A percentile compares a stretch with the other conserved stretches of the same genome.
phyloP scores from a whole-genome alignment of 805 yeast species.

The Limtongia smithiae region DNA sequence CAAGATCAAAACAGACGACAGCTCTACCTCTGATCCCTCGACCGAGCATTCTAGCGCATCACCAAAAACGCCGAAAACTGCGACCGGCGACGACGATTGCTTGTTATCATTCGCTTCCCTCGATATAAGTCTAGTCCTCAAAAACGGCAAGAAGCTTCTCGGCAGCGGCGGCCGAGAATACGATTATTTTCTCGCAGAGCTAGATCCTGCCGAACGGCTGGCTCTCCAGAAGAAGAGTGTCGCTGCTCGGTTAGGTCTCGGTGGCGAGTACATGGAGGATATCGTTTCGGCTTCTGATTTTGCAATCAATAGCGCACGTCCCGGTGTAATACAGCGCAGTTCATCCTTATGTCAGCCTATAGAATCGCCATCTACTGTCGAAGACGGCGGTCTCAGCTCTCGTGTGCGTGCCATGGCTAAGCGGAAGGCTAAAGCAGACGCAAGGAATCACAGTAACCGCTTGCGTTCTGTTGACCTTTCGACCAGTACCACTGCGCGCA shows the following conservation, averaged over 20 bases:
- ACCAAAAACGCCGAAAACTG: constrained; percentile 1
- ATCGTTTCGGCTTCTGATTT: constrained; percentile 30
- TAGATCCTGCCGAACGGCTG: constrained; percentile 46
- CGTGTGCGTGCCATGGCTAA: constrained; percentile 93
- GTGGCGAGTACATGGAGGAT: constrained; percentile 41
- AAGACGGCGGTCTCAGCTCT: constrained; percentile 46
- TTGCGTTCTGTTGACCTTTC: constrained; percentile 31
- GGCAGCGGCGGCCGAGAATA: constrained; percentile 58
- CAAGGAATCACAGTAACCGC: constrained; percentile 21
- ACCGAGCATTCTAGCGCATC: too few species aligned
- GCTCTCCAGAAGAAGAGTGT: constrained; percentile 50
- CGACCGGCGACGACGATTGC: constrained; percentile 26
- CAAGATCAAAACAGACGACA: background rate
- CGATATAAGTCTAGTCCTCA: constrained; percentile 40
- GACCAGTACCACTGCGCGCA: constrained; percentile 33
- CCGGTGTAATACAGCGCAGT: constrained; percentile 2
- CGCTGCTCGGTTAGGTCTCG: constrained; percentile 44
- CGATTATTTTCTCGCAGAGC: constrained; percentile 40
- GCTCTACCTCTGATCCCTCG: too few species aligned
- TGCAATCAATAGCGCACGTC: constrained; percentile 4
- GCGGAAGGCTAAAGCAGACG: constrained; percentile 46
- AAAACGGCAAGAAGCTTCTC: constrained; percentile 48
- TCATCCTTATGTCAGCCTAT: constrained; percentile 15
- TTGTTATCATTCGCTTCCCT: constrained; percentile 37
- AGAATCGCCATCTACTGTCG: constrained; percentile 14